These are phyloP conservation scores for Grigorovia humatica DNA, from an alignment of 805 yeast species.

Conservation along the genomic window DNA sequence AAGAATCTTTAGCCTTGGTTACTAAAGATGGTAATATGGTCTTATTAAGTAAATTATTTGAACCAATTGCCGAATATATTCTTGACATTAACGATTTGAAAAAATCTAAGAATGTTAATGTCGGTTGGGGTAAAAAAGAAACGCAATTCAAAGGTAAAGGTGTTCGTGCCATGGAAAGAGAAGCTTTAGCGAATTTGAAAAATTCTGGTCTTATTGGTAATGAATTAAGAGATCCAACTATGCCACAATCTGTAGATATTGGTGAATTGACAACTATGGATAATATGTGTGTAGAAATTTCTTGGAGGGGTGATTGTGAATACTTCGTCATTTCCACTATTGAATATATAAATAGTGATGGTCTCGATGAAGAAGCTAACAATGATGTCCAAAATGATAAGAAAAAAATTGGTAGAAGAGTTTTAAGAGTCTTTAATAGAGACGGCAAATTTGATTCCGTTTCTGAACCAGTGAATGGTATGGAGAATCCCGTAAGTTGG, in stretches of 20 bases:
- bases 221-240: constrained; percentile 79
- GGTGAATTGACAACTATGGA: constrained; percentile 58
- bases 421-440: constrained; percentile 70
- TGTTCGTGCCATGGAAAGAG: constrained; percentile 68
- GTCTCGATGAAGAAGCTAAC: constrained; percentile 21
- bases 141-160: constrained; percentile 96
- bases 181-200: constrained; percentile 35
- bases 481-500: constrained; percentile 72
- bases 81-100: constrained; percentile 53
- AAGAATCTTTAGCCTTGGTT: constrained; percentile 66
- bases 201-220: constrained; percentile 57
- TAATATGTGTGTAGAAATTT: constrained; percentile 36
- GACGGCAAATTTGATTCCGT: constrained; percentile 72
- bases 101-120: constrained; percentile 75
- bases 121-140: constrained; percentile 97
- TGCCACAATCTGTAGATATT: constrained; percentile 57
- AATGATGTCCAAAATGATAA: too few relatives aligned
- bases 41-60: constrained; percentile 65
- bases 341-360: constrained; percentile 39
- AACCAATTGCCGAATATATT: constrained; percentile 59
- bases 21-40: constrained; percentile 53
- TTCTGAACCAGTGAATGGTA: constrained; percentile 80
- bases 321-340: constrained; percentile 59
- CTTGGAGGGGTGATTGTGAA: constrained; percentile 97
- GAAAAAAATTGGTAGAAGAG: constrained; percentile 46